These are phyloP conservation scores for Yamadazyma takamatsuzukensis DNA, from an alignment of 805 yeast genomes.

Conservation along the genomic window DNA sequence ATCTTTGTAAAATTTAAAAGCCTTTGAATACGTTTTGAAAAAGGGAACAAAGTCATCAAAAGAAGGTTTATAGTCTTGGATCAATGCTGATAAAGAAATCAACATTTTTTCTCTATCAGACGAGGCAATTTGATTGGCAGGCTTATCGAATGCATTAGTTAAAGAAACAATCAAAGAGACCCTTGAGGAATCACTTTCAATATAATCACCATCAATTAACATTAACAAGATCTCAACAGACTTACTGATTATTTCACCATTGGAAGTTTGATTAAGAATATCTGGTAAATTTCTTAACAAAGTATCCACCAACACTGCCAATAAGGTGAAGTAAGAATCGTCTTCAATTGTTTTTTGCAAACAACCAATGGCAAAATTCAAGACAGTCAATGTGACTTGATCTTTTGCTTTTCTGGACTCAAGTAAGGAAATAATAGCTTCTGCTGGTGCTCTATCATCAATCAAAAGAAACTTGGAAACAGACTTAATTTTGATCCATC, in stretches of 20 bases:
- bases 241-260: slow-evolving; percentile 46
- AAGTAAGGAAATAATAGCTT: slow-evolving; percentile 54
- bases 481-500: slow-evolving; percentile 45
- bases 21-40: slow-evolving; percentile 49
- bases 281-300: slow-evolving; percentile 50
- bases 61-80: slow-evolving; percentile 50
- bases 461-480: slow-evolving; percentile 50
- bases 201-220: slow-evolving; percentile 55
- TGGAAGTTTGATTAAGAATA: slow-evolving; percentile 39
- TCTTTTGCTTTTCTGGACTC: slow-evolving; percentile 60
- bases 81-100: slow-evolving; percentile 51
- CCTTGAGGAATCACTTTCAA: slow-evolving; percentile 53
- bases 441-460: slow-evolving; percentile 53
- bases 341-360: slow-evolving; percentile 31
- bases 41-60: slow-evolving; percentile 48
- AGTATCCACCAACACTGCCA: slow-evolving; percentile 56
- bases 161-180: slow-evolving; percentile 53
- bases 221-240: slow-evolving; percentile 50
- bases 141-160: slow-evolving; percentile 57
- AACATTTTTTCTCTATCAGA: slow-evolving; percentile 56
- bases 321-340: slow-evolving; percentile 42
- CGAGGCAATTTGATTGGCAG: slow-evolving; percentile 47
- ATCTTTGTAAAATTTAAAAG: slow-evolving; percentile 59
- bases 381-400: slow-evolving; percentile 51
- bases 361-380: slow-evolving; percentile 51